phyloP scores from a whole-genome alignment of 2,329 filamentous ascomycete genomes.

The Helotiales sp. region DNA sequence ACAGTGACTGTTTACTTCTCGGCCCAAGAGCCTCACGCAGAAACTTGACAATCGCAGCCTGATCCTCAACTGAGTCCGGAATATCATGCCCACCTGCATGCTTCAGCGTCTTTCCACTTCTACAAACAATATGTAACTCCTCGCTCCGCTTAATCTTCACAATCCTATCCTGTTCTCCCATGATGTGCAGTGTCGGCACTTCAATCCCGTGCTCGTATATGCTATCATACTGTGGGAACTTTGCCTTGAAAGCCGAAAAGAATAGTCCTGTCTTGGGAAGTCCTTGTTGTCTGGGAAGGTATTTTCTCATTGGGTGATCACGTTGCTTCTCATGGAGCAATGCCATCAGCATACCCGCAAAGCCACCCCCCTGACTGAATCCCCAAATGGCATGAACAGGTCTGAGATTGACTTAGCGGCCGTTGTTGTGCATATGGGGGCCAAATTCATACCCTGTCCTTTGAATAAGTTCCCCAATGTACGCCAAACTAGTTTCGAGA shows the following conservation, averaged over 20 bases:
- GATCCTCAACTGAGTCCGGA: constrained; percentile 11
- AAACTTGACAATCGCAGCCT: constrained; percentile 9
- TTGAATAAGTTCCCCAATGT: constrained; percentile 10
- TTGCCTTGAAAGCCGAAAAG: constrained; percentile 19
- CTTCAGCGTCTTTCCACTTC: constrained; percentile 7
- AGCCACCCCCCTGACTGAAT: constrained; percentile 19
- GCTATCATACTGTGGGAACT: constrained; percentile 16
- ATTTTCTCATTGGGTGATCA: constrained; percentile 9
- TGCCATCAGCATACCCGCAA: constrained; percentile 17
- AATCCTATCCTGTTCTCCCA: constrained; percentile 13
- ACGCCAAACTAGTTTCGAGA: constrained; percentile 16
- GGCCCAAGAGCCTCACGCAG: constrained; percentile 2
- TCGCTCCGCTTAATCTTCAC: constrained; percentile 16
- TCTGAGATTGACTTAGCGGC: neutral
- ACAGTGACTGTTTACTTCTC: constrained; percentile 1
- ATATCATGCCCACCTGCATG: constrained; percentile 18
- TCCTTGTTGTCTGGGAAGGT: constrained; percentile 4
- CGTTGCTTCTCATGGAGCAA: constrained; percentile 13
- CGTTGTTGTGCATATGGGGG: neutral
- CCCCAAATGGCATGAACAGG: constrained; percentile 20
- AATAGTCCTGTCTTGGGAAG: constrained; percentile 13
- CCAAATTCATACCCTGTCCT: neutral
- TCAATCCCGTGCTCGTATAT: constrained; percentile 15
- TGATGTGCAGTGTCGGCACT: constrained; percentile 16
- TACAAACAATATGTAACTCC: constrained; percentile 10